Base-by-base conservation (phyloP, 2,329 filamentous ascomycete genomes). In the Elsinoe fawcettii region DNA sequence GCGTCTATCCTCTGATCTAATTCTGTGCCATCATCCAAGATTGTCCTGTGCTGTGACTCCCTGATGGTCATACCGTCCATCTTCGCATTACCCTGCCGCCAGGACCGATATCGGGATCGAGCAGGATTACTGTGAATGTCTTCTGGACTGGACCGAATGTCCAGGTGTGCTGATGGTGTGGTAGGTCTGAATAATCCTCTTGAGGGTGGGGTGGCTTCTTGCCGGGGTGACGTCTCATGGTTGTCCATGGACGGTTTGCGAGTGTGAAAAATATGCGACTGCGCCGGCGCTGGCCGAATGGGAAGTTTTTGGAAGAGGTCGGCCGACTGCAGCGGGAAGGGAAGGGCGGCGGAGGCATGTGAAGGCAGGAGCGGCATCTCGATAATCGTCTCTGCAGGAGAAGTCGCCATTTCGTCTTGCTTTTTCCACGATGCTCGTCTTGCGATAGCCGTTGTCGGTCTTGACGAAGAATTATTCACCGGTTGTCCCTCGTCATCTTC, bases 1-100 rank as follows among this genome's bases (percentile, higher is more conserved):
- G 82, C 83, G 67, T 85, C 80, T 60, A 86, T 84, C 43, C 81
- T 79, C 67, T 81, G 82, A 56, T 84, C 82, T 22, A 84, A 76
- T 47, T 75, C 74, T 6, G 72, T 69, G 32, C 72, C 68, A 43
- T 76, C 75, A 46, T 73, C 71, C 14, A 62, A 27, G 18, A 64
- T 62, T 71, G 39, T 71, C 60, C 51, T 62, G 58, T 61, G 67
- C 61, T 63, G 66, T 63, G 66, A 70, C 53, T 68, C 69, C 58
- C 65, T 69, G 64, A 68, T 73, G 60, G 62, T 70, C 69, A 64
- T 62, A 47, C 69, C 69, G 12, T 66, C 62, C 62, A 75, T 63
- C 58, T 70, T 72, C 5, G 75, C 73, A 58, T 77, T 74, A 16
- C 76, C 76, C 63, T 74, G 68, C 25, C 76, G 69, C 76, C 76